Evolutionary conservation across 2,329 filamentous ascomycete genomes (phyloP).

Genomic region (Neonectria sp.): DNA sequence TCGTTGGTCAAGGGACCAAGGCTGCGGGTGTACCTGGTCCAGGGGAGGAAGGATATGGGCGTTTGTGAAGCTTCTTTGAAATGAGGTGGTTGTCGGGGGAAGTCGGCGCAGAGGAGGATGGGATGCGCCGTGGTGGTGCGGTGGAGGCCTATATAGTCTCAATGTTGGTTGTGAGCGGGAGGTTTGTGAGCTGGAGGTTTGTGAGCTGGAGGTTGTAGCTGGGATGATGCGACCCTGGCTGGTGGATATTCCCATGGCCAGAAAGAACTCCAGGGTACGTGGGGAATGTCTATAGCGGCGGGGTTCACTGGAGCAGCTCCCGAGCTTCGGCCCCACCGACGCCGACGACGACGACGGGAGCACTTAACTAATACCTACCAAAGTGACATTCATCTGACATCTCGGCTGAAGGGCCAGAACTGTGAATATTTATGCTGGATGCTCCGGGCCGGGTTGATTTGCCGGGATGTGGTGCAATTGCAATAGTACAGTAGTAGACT

Average conservation of each 20-base stretch:
- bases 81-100: background rate
- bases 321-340: background rate
- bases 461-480: no score
- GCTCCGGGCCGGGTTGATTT: no score
- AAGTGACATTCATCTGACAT: no score
- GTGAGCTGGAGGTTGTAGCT: background rate
- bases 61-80: background rate
- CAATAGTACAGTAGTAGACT: background rate
- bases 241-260: background rate
- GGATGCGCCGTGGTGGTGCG: background rate
- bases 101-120: background rate
- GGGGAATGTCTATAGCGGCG: background rate
- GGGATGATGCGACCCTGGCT: background rate
- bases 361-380: no score
- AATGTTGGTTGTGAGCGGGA: constrained; percentile 1
- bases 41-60: background rate
- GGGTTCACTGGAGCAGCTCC: background rate
- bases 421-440: background rate
- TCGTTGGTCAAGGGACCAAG: constrained; percentile 21
- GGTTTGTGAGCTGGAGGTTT: background rate
- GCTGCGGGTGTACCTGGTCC: constrained; percentile 6
- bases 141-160: background rate
- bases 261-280: background rate
- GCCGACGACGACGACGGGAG: no score
- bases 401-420: background rate